phyloP scores from a whole-genome alignment of 2,329 filamentous ascomycete species.

The Madurella mycetomatis region DNA sequence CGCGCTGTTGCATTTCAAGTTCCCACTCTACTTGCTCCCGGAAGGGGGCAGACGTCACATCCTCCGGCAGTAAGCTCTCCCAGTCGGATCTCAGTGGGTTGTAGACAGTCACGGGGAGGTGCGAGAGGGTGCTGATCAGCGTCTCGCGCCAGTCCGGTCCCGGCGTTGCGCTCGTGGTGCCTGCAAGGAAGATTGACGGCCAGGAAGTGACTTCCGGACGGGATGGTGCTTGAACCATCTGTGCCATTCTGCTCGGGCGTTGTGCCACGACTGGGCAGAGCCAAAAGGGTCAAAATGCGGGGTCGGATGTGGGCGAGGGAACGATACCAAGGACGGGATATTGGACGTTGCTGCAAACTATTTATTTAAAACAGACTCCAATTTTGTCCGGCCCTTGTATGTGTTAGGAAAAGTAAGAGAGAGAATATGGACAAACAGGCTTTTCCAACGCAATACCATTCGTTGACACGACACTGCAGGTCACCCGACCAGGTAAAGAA shows the following conservation, averaged over 20 bases:
- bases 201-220: constrained; percentile 3
- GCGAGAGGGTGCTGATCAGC: constrained; percentile 38
- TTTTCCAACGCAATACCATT: no score
- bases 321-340: no score
- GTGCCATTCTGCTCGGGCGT: constrained; percentile 1
- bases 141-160: constrained; percentile 48
- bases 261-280: not conserved
- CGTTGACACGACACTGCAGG: no score
- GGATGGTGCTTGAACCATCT: constrained; percentile 15
- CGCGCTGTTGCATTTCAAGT: constrained; percentile 49
- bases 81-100: constrained; percentile 56
- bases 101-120: constrained; percentile 48
- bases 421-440: no score
- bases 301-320: no score
- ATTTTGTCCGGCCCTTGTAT: no score
- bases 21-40: constrained; percentile 58
- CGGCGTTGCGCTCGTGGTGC: constrained; percentile 44
- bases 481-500: no score
- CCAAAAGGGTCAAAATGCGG: no score
- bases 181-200: constrained; percentile 56
- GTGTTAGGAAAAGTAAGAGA: no score
- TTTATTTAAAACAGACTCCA: no score
- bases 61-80: constrained; percentile 50
- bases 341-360: no score
- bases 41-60: constrained; percentile 44